Evolutionary conservation across 345 rosid genomes (phyloP), one percentile per base, ranked within the genome.

Genomic region (Aegle marmelos): DNA sequence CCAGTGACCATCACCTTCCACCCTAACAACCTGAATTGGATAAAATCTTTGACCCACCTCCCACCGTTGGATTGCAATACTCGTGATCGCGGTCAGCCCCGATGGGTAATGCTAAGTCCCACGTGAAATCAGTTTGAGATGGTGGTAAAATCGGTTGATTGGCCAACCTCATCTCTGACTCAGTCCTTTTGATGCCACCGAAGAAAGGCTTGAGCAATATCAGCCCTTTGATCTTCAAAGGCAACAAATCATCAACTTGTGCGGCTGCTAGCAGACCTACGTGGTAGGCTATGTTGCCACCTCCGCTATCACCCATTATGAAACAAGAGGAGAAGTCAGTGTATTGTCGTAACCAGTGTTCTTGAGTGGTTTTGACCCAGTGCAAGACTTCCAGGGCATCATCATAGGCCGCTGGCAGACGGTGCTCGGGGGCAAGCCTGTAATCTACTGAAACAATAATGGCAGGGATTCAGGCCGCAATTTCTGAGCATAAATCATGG

Each of bases 371-470:
- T 79, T 37, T 72, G 69, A 91, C 82, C 85, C 84, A 86, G 4
- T 75, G 75, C 54, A 93, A 57, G 10, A 84, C 88, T 28, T 88
- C 95, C 17, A 73, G 5, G 0, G 90, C 92, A 48, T 93, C 95
- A 71, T 91, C 93, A 37, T 89, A 91, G 30, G 92, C 91, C 24
- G 88, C 87, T 9, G 94, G 97, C 13, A 89, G 88, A 2, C 93
- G 88, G 59, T 91, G 80, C 89, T 91, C 97, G 0, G 97, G 97
- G 13, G 93, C 92, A 1, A 88, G 79, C 4, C 93, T 88, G 74
- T 91, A 87, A 0, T 85, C 87, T 28, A 85, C 82, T 0, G 95
- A 87, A 0, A 81, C 86, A 6, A 93, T 81, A n/a, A 90, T 54
- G 1, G 82, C 88, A 33, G 81, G 76, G 68, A 85, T 80, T 3